Conservation (phyloP, 148 eudicot genomes). For the Salicornia ramosissima region DNA sequence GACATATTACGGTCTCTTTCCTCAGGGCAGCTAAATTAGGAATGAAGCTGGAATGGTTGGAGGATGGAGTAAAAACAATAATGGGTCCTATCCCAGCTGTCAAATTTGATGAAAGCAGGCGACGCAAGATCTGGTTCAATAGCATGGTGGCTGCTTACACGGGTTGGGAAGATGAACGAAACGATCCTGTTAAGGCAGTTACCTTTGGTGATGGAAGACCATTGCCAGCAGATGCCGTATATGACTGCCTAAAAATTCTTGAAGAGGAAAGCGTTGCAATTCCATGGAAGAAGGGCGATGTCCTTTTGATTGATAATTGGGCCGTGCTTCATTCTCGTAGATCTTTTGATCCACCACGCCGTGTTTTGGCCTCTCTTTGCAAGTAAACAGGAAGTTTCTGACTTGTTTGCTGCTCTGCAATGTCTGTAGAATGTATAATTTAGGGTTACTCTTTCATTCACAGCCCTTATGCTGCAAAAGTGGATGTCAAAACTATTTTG, state of each 20-base stretch:
- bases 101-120: conserved; percentile 50
- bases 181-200: conserved; percentile 74
- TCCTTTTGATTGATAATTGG: conserved; percentile 70
- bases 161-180: conserved; percentile 63
- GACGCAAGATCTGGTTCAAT: conserved; percentile 86
- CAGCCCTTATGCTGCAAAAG: background rate
- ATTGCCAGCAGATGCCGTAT: conserved; percentile 43
- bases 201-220: conserved; percentile 84
- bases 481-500: background rate
- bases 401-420: conserved; percentile 1
- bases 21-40: conserved; percentile 77
- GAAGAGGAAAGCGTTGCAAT: conserved; percentile 75
- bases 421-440: background rate
- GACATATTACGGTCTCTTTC: background rate
- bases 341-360: conserved; percentile 71
- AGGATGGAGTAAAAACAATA: conserved; percentile 63
- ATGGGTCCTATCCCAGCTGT: conserved; percentile 83
- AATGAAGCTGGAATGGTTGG: conserved; percentile 79
- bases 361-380: conserved; percentile 78
- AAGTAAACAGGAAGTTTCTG: conserved; percentile 35
- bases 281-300: conserved; percentile 86
- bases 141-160: conserved; percentile 87
- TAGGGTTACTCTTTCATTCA: background rate
- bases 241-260: conserved; percentile 65
- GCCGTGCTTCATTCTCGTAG: conserved; percentile 83